phyloP scores from a whole-genome alignment of 2,329 filamentous ascomycete genomes.

The Paecilomyces fulvus region DNA sequence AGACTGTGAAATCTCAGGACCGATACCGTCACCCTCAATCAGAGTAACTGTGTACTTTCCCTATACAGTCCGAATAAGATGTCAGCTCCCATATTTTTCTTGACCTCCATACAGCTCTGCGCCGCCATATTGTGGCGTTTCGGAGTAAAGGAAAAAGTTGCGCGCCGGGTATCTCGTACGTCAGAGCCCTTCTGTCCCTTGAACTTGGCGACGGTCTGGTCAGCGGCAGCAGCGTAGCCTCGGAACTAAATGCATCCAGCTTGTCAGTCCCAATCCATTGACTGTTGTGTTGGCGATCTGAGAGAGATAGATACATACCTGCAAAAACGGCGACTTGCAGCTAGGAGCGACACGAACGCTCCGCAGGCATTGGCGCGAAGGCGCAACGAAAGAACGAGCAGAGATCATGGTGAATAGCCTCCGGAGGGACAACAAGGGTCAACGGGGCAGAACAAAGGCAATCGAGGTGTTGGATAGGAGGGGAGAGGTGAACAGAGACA shows the following conservation, averaged over 20 bases:
- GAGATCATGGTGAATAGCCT: slow-evolving; percentile 62
- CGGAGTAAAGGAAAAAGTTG: slow-evolving; percentile 8
- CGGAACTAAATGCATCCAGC: slow-evolving; percentile 42
- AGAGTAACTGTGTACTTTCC: slow-evolving; percentile 93
- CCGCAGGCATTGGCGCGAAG: slow-evolving; percentile 72
- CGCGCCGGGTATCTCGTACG: slow-evolving; percentile 48
- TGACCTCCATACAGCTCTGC: neutral
- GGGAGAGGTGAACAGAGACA: slow-evolving; percentile 7
- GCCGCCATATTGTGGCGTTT: neutral
- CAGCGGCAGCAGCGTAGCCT: slow-evolving; percentile 47
- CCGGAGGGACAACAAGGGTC: slow-evolving; percentile 19
- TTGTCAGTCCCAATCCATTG: slow-evolving; percentile 8
- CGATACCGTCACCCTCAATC: slow-evolving; percentile 98
- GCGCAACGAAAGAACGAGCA: slow-evolving; percentile 66
- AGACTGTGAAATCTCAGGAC: slow-evolving; percentile 92
- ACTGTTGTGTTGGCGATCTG: slow-evolving; percentile 3
- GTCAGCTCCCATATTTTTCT: slow-evolving; percentile 10
- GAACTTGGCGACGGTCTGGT: slow-evolving; percentile 81
- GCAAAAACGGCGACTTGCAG: slow-evolving; percentile 42
- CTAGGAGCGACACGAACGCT: slow-evolving; percentile 45
- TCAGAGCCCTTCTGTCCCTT: slow-evolving; percentile 80
- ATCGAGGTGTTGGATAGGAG: slow-evolving; percentile 4
- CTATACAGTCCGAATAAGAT: slow-evolving; percentile 37
- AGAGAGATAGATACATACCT: slow-evolving; percentile 43
- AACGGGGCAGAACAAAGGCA: slow-evolving; percentile 11